Percentiles rank a stretch among this genome's conserved stretches.
Conservation (phyloP, 345 rosid species). For the Eucalyptus curtisii region DNA sequence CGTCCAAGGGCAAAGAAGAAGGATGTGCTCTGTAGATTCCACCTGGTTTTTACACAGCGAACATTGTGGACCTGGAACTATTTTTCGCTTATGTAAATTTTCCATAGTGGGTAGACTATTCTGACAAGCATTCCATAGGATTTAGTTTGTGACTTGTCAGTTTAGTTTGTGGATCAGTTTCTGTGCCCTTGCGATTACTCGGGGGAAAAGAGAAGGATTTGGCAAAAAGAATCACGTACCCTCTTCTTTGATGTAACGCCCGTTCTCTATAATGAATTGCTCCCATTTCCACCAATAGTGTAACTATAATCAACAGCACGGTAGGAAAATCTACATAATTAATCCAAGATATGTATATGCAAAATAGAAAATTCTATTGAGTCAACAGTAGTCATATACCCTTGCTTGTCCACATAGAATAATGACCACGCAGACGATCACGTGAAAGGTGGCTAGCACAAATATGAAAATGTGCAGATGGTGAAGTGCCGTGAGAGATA, state of each 20-base stretch:
- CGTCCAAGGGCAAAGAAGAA: neutral
- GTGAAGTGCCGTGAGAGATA: conserved; percentile 57
- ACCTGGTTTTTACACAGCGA: neutral
- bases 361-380: neutral
- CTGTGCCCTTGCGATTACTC: neutral
- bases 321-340: neutral
- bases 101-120: neutral
- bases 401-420: conserved; percentile 64
- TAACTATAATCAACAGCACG: conserved; percentile 16
- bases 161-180: neutral
- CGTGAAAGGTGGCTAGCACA: conserved; percentile 60
- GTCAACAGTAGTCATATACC: conserved; percentile 6
- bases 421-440: conserved; percentile 60
- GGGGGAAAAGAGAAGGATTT: neutral
- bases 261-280: conserved; percentile 18
- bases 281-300: conserved; percentile 82
- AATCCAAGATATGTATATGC: neutral
- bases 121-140: neutral
- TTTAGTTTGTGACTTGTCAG: neutral
- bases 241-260: conserved; percentile 16
- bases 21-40: neutral
- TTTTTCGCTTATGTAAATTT: neutral
- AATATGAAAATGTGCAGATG: conserved; percentile 86
- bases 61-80: neutral
- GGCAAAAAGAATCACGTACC: conserved; percentile 6